phyloP scores from a whole-genome alignment of 164 flowering plant genomes.

The Stephania cephalantha region DNA sequence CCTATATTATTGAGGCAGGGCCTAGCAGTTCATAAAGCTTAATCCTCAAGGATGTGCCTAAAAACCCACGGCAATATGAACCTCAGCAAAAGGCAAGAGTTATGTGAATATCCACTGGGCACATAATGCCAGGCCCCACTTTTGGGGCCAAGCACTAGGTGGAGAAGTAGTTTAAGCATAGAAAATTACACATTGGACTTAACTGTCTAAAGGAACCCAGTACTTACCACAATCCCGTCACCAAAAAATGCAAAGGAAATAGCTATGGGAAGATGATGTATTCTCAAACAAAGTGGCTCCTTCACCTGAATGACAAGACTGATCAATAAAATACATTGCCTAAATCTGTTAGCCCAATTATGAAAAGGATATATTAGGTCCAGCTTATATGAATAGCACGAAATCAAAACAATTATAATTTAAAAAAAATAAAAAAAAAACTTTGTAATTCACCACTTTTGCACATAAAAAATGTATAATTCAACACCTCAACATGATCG shows the following conservation, averaged over 20 bases:
- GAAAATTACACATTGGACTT: too few species aligned
- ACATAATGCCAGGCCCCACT: neutral
- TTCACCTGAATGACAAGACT: constrained; percentile 43
- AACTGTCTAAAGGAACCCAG: neutral
- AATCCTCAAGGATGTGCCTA: too few species aligned
- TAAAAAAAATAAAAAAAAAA: neutral
- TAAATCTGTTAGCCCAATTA: neutral
- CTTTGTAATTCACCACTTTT: too few species aligned
- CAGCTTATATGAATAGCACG: neutral
- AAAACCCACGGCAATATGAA: neutral
- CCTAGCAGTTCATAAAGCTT: too few species aligned
- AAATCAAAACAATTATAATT: neutral
- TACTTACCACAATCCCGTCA: constrained; percentile 60
- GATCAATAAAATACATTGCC: neutral
- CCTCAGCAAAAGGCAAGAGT: constrained; percentile 6
- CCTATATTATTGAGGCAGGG: too few species aligned
- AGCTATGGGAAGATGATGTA: constrained; percentile 92
- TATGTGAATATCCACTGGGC: neutral
- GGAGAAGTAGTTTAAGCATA: too few species aligned
- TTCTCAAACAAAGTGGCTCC: constrained; percentile 78
- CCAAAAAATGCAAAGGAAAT: constrained; percentile 80
- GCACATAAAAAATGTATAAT: too few species aligned
- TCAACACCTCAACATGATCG: too few species aligned
- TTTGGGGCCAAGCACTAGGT: neutral
- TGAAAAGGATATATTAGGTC: neutral